Evolutionary conservation across 139 green algal genomes (phyloP).

Genomic region (Ettlia oleoabundans): DNA sequence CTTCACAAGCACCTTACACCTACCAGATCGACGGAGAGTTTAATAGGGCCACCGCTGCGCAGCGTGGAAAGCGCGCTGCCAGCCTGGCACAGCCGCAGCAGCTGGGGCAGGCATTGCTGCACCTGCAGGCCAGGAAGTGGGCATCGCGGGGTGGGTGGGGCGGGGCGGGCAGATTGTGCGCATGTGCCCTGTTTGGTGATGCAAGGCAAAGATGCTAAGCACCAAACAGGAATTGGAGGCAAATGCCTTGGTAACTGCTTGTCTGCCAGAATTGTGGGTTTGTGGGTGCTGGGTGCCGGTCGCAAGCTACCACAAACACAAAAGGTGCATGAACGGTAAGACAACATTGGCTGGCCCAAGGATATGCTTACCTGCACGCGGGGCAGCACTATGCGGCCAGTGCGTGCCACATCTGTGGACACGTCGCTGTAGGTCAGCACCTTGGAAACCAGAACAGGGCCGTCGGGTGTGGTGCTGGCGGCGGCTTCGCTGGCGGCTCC

Average conservation of each 20-base stretch:
- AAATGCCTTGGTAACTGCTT: too few species aligned
- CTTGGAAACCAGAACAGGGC: conserved; percentile 19
- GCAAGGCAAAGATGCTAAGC: too few species aligned
- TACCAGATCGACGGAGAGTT: conserved; percentile 25
- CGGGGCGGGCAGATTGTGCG: not conserved
- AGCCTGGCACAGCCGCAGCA: conserved; percentile 28
- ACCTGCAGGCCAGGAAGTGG: not conserved
- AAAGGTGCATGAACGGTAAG: too few species aligned
- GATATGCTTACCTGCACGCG: too few species aligned
- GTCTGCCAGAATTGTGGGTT: too few species aligned
- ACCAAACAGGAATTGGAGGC: too few species aligned
- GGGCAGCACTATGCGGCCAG: conserved; percentile 37
- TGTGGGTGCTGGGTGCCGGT: too few species aligned
- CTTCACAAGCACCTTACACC: too few species aligned
- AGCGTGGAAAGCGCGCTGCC: not conserved
- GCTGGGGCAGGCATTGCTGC: conserved; percentile 27
- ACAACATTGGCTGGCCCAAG: too few species aligned
- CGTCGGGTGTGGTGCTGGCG: not conserved
- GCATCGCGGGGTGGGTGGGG: not conserved
- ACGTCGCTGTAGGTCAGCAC: conserved; percentile 39
- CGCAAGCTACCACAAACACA: too few species aligned
- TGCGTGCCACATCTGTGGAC: conserved; percentile 24
- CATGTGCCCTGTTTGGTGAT: too few species aligned
- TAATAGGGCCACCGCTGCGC: conserved; percentile 1
- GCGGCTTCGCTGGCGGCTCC: not conserved